These are phyloP conservation scores for Claviceps cyperi DNA, from an alignment of 2,329 filamentous ascomycete species.

Conservation along the genomic window DNA sequence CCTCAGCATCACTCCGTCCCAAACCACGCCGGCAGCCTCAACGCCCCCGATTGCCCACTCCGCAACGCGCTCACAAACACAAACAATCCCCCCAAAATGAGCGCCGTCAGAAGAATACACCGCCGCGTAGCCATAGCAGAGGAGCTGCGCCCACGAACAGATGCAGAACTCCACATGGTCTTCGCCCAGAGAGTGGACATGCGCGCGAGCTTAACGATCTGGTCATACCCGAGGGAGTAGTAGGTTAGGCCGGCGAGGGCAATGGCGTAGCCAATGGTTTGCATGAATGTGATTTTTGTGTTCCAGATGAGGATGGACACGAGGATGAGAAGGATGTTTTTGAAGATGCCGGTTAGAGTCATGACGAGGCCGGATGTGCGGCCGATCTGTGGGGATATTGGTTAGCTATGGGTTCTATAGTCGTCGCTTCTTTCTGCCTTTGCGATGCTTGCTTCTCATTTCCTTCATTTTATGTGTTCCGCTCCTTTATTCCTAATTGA, in stretches of 20 bases:
- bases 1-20: slow-evolving; percentile 4
- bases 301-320: slow-evolving; percentile 66
- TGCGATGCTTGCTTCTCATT: background rate
- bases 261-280: slow-evolving; percentile 65
- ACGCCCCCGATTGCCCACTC: slow-evolving; percentile 3
- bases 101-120: slow-evolving; percentile 6
- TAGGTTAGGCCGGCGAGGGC: slow-evolving; percentile 39
- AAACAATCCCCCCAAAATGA: slow-evolving; percentile 7
- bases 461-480: too few relatives aligned
- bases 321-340: slow-evolving; percentile 71
- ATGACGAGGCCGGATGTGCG: slow-evolving; percentile 78
- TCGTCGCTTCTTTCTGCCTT: background rate
- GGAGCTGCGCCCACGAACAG: slow-evolving; percentile 6
- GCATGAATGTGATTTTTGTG: slow-evolving; percentile 54
- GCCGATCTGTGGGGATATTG: slow-evolving; percentile 47
- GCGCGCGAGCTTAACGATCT: slow-evolving; percentile 14
- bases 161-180: slow-evolving; percentile 10
- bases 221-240: slow-evolving; percentile 31
- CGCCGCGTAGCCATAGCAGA: slow-evolving; percentile 5
- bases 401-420: background rate
- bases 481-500: background rate
- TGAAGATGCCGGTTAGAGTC: slow-evolving; percentile 73
- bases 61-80: slow-evolving; percentile 8
- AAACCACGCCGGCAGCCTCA: slow-evolving; percentile 4
- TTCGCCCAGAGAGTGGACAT: slow-evolving; percentile 12